These are phyloP conservation scores for Xylaria cubensis DNA, from an alignment of 495 filamentous ascomycete species.

Conservation along the genomic window DNA sequence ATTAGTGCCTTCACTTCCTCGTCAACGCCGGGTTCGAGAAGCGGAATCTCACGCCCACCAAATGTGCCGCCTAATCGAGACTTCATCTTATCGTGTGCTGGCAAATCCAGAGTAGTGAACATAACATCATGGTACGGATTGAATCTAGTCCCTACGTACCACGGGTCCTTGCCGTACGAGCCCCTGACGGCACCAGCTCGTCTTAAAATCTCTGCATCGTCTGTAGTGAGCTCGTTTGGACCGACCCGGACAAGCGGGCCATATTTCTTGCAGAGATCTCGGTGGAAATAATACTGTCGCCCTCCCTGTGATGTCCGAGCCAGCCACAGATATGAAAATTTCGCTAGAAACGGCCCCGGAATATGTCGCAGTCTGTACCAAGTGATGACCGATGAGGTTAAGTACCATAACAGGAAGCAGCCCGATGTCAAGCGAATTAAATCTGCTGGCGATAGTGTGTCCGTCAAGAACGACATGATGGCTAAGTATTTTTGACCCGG, in stretches of 20 bases:
- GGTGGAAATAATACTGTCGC: slow-evolving; percentile 20
- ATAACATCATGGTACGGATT: slow-evolving; percentile 45
- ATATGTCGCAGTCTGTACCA: slow-evolving; percentile 36
- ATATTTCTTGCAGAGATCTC: slow-evolving; percentile 23
- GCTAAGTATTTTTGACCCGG: background rate
- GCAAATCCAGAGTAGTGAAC: slow-evolving; percentile 37
- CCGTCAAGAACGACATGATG: background rate
- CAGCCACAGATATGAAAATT: slow-evolving; percentile 36
- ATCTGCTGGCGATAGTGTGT: no score
- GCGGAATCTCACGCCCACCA: slow-evolving; percentile 48
- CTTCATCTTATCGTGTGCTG: slow-evolving; percentile 36
- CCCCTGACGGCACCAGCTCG: slow-evolving; percentile 40
- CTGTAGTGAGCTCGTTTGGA: slow-evolving; percentile 45
- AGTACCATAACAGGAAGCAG: slow-evolving; percentile 24
- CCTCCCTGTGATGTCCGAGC: slow-evolving; percentile 24
- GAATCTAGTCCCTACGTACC: slow-evolving; percentile 41
- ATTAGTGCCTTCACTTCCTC: slow-evolving; percentile 42
- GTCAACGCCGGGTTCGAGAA: slow-evolving; percentile 47
- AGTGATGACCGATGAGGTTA: slow-evolving; percentile 20
- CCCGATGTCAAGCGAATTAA: background rate
- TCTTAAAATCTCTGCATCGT: slow-evolving; percentile 46
- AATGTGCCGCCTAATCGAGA: slow-evolving; percentile 45
- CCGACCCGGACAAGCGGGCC: slow-evolving; percentile 42
- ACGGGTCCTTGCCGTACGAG: slow-evolving; percentile 37
- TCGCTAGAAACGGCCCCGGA: slow-evolving; percentile 32